These are phyloP conservation scores for Volvariella surrecta DNA, from an alignment of 1,284 basidiomycete genomes.

Conservation along the genomic window DNA sequence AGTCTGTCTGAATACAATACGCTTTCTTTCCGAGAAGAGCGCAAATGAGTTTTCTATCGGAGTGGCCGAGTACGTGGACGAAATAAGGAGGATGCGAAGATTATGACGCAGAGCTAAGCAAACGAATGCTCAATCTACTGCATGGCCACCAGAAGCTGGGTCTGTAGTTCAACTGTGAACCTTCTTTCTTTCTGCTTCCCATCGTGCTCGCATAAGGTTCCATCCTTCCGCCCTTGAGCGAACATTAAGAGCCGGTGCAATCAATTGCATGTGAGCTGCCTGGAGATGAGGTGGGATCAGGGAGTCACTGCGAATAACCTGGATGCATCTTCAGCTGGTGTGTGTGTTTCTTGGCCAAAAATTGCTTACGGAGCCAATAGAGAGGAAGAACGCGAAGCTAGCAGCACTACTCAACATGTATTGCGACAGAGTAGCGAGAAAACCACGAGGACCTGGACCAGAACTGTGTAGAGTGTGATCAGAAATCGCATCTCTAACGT, in stretches of 20 bases:
- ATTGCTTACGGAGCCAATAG: conserved; percentile 65
- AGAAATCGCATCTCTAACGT: too few relatives aligned
- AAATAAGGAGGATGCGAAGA: not conserved
- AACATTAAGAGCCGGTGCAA: conserved; percentile 37
- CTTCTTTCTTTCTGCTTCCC: conserved; percentile 51
- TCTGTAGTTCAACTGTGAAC: conserved; percentile 16
- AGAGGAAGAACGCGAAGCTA: conserved; percentile 79
- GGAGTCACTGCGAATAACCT: conserved; percentile 74
- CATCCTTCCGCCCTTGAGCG: conserved; percentile 60
- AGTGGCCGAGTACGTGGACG: too few relatives aligned
- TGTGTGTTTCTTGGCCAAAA: not conserved
- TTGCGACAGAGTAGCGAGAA: conserved; percentile 82
- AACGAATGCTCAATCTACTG: too few relatives aligned
- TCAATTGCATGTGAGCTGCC: conserved; percentile 48
- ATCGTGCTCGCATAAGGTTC: conserved; percentile 57
- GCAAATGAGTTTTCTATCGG: too few relatives aligned
- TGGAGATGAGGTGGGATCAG: conserved; percentile 49
- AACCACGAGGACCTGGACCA: conserved; percentile 82
- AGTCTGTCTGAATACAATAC: too few relatives aligned
- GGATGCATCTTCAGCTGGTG: conserved; percentile 7
- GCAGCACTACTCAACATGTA: conserved; percentile 92
- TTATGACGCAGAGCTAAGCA: too few relatives aligned
- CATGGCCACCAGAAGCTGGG: too few relatives aligned
- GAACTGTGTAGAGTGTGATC: conserved; percentile 42
- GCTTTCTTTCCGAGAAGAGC: too few relatives aligned